Percentiles rank a stretch among this genome's conserved stretches.
phyloP scores from a whole-genome alignment of 768 basidiomycete species.

The Leccinum sublutescens region DNA sequence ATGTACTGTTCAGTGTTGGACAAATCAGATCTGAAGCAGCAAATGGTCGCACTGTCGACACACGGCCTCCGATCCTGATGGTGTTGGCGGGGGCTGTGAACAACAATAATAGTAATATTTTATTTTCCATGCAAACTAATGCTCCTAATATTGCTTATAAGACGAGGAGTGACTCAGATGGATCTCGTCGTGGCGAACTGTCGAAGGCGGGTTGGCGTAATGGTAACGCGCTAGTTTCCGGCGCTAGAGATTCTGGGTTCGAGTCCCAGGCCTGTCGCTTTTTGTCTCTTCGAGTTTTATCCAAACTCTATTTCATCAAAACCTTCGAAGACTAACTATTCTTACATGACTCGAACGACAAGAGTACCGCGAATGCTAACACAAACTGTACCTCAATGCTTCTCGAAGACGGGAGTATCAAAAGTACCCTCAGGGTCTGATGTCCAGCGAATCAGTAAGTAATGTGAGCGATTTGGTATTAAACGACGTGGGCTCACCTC shows the following conservation, averaged over 20 bases:
- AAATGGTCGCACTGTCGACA: no score
- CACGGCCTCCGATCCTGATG: no score
- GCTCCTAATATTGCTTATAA: no score
- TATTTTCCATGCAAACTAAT: no score
- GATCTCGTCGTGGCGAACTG: neutral
- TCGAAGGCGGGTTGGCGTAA: constrained; percentile 55
- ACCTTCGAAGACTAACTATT: neutral
- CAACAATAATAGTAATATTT: no score
- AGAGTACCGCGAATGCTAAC: no score
- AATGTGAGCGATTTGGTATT: no score
- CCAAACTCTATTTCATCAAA: neutral
- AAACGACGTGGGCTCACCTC: constrained; percentile 37
- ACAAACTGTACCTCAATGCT: neutral
- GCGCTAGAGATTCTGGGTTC: constrained; percentile 64
- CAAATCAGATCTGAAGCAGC: no score
- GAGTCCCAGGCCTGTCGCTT: constrained; percentile 59
- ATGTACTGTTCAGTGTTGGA: no score
- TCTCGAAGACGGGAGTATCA: constrained; percentile 44
- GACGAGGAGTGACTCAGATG: no score
- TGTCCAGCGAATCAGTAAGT: neutral
- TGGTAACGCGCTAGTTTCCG: constrained; percentile 67
- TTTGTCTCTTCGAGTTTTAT: constrained; percentile 14
- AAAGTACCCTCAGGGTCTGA: constrained; percentile 40
- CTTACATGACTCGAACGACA: neutral
- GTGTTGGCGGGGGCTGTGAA: no score